Evolutionary conservation across 2,329 filamentous ascomycete species (phyloP).

Genomic region (Claviceps sp.): DNA sequence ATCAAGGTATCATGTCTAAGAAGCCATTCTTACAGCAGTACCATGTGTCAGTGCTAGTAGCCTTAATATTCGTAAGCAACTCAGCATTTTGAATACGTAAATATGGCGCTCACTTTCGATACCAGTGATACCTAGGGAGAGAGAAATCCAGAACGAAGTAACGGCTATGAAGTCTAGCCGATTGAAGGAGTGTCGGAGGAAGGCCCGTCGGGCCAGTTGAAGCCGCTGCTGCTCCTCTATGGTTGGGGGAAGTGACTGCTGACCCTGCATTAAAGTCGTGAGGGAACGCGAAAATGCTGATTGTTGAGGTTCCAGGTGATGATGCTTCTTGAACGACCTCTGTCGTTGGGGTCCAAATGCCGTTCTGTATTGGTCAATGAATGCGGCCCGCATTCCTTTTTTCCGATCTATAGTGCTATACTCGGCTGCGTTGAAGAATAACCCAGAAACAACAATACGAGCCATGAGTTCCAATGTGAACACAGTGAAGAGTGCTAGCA

Average conservation of each 20-base stretch:
- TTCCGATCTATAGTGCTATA: constrained; percentile 83
- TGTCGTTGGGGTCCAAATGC: constrained; percentile 75
- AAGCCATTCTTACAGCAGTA: constrained; percentile 53
- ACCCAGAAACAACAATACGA: constrained; percentile 83
- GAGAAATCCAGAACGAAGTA: constrained; percentile 88
- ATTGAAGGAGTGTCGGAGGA: constrained; percentile 91
- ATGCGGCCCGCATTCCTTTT: constrained; percentile 57
- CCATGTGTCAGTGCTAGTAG: constrained; percentile 87
- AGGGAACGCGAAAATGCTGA: constrained; percentile 64
- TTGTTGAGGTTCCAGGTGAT: constrained; percentile 34
- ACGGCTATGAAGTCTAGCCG: constrained; percentile 89
- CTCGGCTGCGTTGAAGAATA: constrained; percentile 78
- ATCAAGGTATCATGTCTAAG: background rate
- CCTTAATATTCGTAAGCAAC: constrained; percentile 81
- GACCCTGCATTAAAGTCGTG: constrained; percentile 61
- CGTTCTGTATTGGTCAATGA: constrained; percentile 62
- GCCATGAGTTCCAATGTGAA: constrained; percentile 79
- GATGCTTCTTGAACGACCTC: constrained; percentile 45
- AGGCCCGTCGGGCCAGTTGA: constrained; percentile 80
- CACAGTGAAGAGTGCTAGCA: constrained; percentile 72
- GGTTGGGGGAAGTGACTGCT: constrained; percentile 43
- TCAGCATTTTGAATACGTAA: constrained; percentile 92
- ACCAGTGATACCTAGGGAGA: constrained; percentile 56
- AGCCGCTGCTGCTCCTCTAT: constrained; percentile 67
- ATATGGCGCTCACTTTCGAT: constrained; percentile 59